Base-by-base conservation (phyloP, 192 early-diverging fungal genomes). In the Entrophospora sp. region DNA sequence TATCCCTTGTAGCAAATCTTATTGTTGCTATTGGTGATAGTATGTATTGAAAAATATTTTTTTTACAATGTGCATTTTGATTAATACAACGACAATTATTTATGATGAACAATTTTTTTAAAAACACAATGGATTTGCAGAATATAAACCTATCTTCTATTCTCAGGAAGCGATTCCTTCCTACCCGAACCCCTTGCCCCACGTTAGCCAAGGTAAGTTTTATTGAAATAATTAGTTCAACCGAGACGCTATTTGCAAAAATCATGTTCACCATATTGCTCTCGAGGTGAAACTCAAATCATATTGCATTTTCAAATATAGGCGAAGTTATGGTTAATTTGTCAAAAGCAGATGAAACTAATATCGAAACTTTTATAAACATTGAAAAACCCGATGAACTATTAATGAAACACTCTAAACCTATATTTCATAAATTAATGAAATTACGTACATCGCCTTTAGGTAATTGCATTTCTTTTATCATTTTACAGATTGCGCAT, bases 11-110 rank as follows among this genome's bases (percentile, higher is more conserved):
- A 22, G 48, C 48, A n/a, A 51, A 51, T 51, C 48, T 51, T 51
- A 51, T 51, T 16, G 48, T 51, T 51, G 48, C 48, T 51, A 51
- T 51, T 51, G 48, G 48, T n/a, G n/a, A n/a, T n/a, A n/a, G n/a
- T 51, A 51, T 51, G 20, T 51, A 20, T 51, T 51, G 7, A 40
- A 40, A 14, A 14, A 20, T 22, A 7, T n/a, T n/a, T n/a, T n/a
- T 51, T 51, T 51, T 25, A 7, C 7, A 51, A 51, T 8, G 24
- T 25, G 48, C 48, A 25, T 22, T 51, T 51, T 16, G 24, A 51
- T 51, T 51, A 8, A 51, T 22, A n/a, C 24, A 16, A 16, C n/a
- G n/a, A n/a, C 18, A 25, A 8, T n/a, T n/a, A n/a, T n/a, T n/a
- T n/a, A n/a, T n/a, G n/a, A n/a, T n/a, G n/a, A n/a, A n/a, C n/a